Conservation (phyloP, 2,329 filamentous ascomycete species). For the Tolypocladium ovalisporum region DNA sequence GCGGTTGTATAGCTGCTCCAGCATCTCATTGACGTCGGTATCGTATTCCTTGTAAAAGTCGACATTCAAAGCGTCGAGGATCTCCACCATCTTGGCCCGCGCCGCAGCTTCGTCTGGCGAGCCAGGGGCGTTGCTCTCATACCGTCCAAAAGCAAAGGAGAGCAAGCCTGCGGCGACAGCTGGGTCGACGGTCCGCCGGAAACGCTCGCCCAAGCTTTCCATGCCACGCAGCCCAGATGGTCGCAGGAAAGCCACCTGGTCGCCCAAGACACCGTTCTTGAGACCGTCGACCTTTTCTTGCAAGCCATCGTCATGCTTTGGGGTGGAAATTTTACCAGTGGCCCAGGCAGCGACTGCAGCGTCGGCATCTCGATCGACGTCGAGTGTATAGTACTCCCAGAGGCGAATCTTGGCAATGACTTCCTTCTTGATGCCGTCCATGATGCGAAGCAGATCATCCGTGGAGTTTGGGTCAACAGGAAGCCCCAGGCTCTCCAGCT, state of each 20-base stretch:
- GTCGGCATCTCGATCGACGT: constrained; percentile 63
- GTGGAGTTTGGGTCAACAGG: constrained; percentile 60
- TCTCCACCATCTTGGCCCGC: constrained; percentile 43
- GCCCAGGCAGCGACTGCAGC: constrained; percentile 64
- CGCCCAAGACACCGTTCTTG: constrained; percentile 30
- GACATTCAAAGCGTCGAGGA: constrained; percentile 78
- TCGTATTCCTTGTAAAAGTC: constrained; percentile 91
- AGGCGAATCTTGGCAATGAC: constrained; percentile 69
- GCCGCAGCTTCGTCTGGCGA: constrained; percentile 38
- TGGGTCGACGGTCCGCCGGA: constrained; percentile 61
- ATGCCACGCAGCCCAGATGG: constrained; percentile 59
- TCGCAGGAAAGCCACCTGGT: constrained; percentile 51
- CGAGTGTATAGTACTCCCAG: constrained; percentile 88
- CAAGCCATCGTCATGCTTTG: constrained; percentile 28
- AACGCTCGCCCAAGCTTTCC: constrained; percentile 71
- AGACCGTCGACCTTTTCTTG: constrained; percentile 34
- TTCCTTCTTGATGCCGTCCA: constrained; percentile 72
- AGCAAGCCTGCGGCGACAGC: constrained; percentile 49
- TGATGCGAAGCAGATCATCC: constrained; percentile 68
- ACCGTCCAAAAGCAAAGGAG: constrained; percentile 43
- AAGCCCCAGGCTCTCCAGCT: constrained; percentile 59
- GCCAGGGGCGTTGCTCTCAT: constrained; percentile 35
- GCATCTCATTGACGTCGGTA: constrained; percentile 65
- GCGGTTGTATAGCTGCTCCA: constrained; percentile 86
- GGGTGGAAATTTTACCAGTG: constrained; percentile 43